Percentiles rank a stretch among this genome's conserved stretches.
Conservation (phyloP, 202 grass and related monocot genomes). For the Saccharum hybrid region DNA sequence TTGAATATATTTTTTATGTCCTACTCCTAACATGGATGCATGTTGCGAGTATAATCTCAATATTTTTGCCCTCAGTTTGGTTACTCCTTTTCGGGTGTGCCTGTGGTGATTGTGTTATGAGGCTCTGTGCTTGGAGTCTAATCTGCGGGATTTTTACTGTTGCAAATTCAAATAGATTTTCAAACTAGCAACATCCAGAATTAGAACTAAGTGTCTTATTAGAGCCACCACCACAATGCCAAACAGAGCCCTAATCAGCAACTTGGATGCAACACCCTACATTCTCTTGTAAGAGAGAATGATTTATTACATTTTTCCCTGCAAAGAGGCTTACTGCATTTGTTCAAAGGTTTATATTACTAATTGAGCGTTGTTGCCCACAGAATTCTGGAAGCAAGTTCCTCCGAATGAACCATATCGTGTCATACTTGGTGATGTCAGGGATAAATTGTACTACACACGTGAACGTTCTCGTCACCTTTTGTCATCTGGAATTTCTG, state of each 20-base stretch:
- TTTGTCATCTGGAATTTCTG: conserved; percentile 74
- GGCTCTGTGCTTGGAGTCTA: background rate
- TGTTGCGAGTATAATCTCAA: background rate
- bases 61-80: background rate
- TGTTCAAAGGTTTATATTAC: background rate
- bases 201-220: background rate
- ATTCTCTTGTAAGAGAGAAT: background rate
- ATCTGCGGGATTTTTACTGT: background rate
- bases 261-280: conserved; percentile 5
- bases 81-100: background rate
- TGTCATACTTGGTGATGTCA: conserved; percentile 94
- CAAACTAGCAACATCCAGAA: background rate
- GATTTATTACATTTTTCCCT: background rate
- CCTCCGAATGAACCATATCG: conserved; percentile 96
- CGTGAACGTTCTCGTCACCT: conserved; percentile 85
- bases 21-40: background rate
- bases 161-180: background rate
- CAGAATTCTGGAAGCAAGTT: conserved; percentile 99
- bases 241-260: background rate
- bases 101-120: background rate
- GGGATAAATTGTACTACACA: conserved; percentile 90
- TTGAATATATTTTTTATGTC: background rate
- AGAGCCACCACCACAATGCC: background rate
- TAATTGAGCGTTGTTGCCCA: conserved; percentile 45
- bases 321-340: conserved; percentile 11